Evolutionary conservation across 2,329 filamentous ascomycete genomes (phyloP).

Genomic region (Fusarium sp.): DNA sequence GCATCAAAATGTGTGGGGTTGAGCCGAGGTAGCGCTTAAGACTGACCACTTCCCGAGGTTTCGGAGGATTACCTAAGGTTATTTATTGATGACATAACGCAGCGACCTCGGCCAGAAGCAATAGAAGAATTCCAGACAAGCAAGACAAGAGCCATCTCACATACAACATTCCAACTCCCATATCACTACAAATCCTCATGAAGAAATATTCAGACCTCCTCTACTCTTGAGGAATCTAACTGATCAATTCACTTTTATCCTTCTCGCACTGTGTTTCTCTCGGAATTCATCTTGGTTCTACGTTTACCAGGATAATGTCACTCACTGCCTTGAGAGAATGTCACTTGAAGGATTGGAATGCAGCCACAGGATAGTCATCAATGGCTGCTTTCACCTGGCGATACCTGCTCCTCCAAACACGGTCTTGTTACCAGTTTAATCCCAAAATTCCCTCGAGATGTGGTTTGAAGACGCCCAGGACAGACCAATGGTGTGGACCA

Average conservation of each 20-base stretch:
- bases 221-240: too few relatives aligned
- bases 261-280: too few relatives aligned
- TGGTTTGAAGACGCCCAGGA: neutral
- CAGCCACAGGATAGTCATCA: neutral
- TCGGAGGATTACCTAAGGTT: slow-evolving; percentile 25
- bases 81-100: slow-evolving; percentile 1
- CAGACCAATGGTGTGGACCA: neutral
- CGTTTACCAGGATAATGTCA: neutral
- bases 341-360: slow-evolving; percentile 31
- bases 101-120: slow-evolving; percentile 4
- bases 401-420: too few relatives aligned
- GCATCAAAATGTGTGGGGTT: slow-evolving; percentile 46
- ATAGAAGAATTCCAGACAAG: neutral
- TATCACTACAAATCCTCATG: neutral
- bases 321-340: too few relatives aligned
- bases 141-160: neutral
- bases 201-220: neutral
- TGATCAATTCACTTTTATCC: too few relatives aligned
- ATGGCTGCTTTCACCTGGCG: neutral
- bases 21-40: slow-evolving; percentile 48
- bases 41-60: slow-evolving; percentile 42
- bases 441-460: neutral
- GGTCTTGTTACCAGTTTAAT: neutral
- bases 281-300: too few relatives aligned
- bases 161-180: neutral